Conservation (phyloP, 805 yeast species). For the Henningerozyma blattae region DNA sequence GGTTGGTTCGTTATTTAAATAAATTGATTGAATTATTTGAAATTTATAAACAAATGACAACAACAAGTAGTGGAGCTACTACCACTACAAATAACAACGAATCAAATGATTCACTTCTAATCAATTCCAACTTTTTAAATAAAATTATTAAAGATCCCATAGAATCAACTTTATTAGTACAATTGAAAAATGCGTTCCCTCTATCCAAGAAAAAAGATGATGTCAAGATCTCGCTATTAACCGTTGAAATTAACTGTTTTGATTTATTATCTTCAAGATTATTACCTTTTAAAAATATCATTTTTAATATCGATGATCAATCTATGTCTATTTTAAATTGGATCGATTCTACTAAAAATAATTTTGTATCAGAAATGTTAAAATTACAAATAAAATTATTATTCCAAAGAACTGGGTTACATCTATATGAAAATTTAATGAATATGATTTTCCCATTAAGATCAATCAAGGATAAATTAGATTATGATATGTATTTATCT, state of each 20-base stretch:
- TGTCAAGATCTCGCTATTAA: slow-evolving; percentile 16
- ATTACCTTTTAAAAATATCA: slow-evolving; percentile 25
- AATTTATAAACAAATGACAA: slow-evolving; percentile 31
- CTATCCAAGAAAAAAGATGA: slow-evolving; percentile 16
- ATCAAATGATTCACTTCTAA: slow-evolving; percentile 13
- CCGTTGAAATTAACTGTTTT: slow-evolving; percentile 45
- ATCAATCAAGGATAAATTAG: slow-evolving; percentile 38
- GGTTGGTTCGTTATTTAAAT: slow-evolving; percentile 50
- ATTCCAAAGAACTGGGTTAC: slow-evolving; percentile 40
- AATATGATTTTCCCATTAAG: slow-evolving; percentile 61
- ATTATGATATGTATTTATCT: slow-evolving; percentile 53
- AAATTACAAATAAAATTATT: slow-evolving; percentile 35
- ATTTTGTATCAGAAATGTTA: slow-evolving; percentile 23
- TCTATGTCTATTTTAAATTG: slow-evolving; percentile 8
- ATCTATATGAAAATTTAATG: slow-evolving; percentile 49
- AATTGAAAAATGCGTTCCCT: slow-evolving; percentile 21
- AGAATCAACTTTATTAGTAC: slow-evolving; percentile 16
- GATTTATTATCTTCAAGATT: slow-evolving; percentile 48
- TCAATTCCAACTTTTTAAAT: slow-evolving; percentile 29
- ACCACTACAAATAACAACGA: slow-evolving; percentile 28
- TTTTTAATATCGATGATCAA: slow-evolving; percentile 24
- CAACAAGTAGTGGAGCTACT: slow-evolving; percentile 10
- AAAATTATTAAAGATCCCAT: slow-evolving; percentile 33
- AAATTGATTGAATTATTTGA: slow-evolving; percentile 42
- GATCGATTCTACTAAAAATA: slow-evolving; percentile 26